A percentile compares a stretch with the other conserved stretches of the same genome.
Evolutionary conservation across 2,329 filamentous ascomycete species (phyloP).

Genomic region (Fusarium abutilonis): DNA sequence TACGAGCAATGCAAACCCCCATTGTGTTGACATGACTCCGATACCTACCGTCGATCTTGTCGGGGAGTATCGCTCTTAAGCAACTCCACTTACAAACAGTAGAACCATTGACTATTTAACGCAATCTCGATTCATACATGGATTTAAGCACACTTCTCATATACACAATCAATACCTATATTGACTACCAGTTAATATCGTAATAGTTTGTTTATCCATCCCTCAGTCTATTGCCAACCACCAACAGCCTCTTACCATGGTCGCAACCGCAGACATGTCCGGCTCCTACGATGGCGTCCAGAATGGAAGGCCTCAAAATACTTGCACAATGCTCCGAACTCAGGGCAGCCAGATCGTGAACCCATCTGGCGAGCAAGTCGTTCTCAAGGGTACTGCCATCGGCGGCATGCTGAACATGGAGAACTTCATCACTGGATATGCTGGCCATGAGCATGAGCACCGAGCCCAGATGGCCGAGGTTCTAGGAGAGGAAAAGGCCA

Average conservation of each 20-base stretch:
- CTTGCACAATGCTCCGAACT: conserved; percentile 47
- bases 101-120: conserved; percentile 19
- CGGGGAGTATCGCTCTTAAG: conserved; percentile 41
- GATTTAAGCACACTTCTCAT: background rate
- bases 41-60: background rate
- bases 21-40: too few species aligned
- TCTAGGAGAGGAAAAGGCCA: conserved; percentile 64
- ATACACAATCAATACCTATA: background rate
- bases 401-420: conserved; percentile 59
- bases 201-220: too few species aligned
- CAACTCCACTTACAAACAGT: background rate
- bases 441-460: conserved; percentile 66
- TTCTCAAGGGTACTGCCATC: conserved; percentile 53
- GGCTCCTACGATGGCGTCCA: conserved; percentile 7
- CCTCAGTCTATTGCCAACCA: too few species aligned
- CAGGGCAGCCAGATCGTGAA: conserved; percentile 55
- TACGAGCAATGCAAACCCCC: background rate
- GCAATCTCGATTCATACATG: background rate
- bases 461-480: conserved; percentile 63
- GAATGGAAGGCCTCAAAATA: background rate
- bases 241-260: conserved; percentile 15
- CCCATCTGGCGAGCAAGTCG: conserved; percentile 54
- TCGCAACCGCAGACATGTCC: conserved; percentile 16
- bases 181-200: rapidly evolving
- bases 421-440: conserved; percentile 72